phyloP scores from a whole-genome alignment of 768 basidiomycete species.

The Russula compacta region DNA sequence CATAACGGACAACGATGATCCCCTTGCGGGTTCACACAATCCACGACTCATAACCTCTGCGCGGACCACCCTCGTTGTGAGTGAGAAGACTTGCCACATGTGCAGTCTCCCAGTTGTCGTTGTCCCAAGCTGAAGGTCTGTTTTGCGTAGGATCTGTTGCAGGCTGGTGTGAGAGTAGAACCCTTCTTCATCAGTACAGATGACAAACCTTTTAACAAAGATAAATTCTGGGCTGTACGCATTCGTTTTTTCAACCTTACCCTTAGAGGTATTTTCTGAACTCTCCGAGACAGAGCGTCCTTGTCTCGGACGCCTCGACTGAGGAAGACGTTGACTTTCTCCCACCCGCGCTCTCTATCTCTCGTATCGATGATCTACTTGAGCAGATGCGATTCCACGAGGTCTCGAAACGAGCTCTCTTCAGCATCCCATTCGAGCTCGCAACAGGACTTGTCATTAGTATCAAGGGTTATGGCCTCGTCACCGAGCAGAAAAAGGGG shows the following conservation, averaged over 20 bases:
- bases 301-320: constrained; percentile 46
- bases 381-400: constrained; percentile 76
- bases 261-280: background rate
- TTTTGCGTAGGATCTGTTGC: constrained; percentile 58
- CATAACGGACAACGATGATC: constrained; percentile 85
- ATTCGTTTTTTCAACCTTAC: background rate
- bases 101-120: background rate
- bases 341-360: constrained; percentile 63
- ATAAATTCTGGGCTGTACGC: constrained; percentile 73
- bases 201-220: constrained; percentile 57
- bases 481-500: constrained; percentile 84
- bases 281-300: constrained; percentile 40
- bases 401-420: constrained; percentile 73
- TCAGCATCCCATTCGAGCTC: constrained; percentile 73
- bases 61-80: constrained; percentile 58
- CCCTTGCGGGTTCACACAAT: constrained; percentile 46
- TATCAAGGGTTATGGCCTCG: constrained; percentile 82
- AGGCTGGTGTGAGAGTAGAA: constrained; percentile 70
- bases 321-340: constrained; percentile 42
- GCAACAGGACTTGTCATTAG: constrained; percentile 68
- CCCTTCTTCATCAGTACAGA: constrained; percentile 81
- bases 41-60: constrained; percentile 60
- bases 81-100: constrained; percentile 20
- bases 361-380: constrained; percentile 69
- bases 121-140: background rate